Percentiles rank a stretch among this genome's conserved stretches.
These are phyloP conservation scores for Globisporangium lucens DNA, from an alignment of 352 stramenopile genomes.

Conservation along the genomic window DNA sequence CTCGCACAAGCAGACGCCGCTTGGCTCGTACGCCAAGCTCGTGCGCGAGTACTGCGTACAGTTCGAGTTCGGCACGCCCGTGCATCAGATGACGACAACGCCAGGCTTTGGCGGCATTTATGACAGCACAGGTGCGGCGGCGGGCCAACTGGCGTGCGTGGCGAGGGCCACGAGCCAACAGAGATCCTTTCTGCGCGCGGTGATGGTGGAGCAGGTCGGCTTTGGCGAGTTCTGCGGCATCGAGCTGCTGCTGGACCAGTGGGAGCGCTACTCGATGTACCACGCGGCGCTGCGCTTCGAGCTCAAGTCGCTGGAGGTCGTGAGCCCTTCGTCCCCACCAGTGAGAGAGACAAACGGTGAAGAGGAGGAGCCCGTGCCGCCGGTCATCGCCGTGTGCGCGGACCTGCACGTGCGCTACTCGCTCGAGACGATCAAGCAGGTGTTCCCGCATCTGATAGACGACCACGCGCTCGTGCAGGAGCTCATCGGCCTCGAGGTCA, in stretches of 20 bases:
- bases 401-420: conserved; percentile 41
- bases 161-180: conserved; percentile 24
- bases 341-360: background rate
- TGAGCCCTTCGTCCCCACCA: background rate
- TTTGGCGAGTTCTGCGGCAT: conserved; percentile 46
- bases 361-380: conserved; percentile 11
- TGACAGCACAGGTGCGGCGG: conserved; percentile 9
- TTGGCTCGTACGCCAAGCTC: conserved; percentile 26
- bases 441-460: conserved; percentile 43
- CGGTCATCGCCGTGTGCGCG: conserved; percentile 29
- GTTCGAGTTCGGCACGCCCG: conserved; percentile 44
- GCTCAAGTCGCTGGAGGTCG: conserved; percentile 39
- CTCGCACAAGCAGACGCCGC: conserved; percentile 17
- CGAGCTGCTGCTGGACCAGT: conserved; percentile 40
- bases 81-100: conserved; percentile 7
- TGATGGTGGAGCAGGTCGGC: conserved; percentile 33
- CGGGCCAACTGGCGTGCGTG: conserved; percentile 22
- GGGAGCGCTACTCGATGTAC: conserved; percentile 55
- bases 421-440: conserved; percentile 43
- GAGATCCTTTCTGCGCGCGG: conserved; percentile 32
- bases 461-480: conserved; percentile 31
- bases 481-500: conserved; percentile 42
- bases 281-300: conserved; percentile 41
- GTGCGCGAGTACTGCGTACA: conserved; percentile 51
- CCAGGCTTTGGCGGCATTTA: background rate